Evolutionary conservation across 148 eudicot genomes (phyloP).

Genomic region (Linanthus parryae): DNA sequence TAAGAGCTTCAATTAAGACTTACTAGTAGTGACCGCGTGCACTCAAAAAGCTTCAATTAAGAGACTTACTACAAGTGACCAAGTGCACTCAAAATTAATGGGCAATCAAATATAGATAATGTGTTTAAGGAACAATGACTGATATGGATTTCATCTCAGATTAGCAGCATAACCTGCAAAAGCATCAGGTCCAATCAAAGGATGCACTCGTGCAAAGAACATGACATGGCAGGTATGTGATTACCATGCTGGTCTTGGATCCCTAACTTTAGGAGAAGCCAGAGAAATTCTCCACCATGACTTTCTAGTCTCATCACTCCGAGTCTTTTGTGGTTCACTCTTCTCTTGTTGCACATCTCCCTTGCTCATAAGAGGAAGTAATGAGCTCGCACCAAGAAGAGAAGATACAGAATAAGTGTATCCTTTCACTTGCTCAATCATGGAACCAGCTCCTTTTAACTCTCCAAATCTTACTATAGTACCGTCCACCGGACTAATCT

Average conservation of each 20-base stretch:
- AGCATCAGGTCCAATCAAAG: too few species aligned
- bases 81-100: too few species aligned
- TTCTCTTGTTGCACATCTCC: slow-evolving; percentile 35
- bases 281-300: slow-evolving; percentile 92
- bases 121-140: too few species aligned
- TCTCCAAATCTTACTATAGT: slow-evolving; percentile 75
- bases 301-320: slow-evolving; percentile 31
- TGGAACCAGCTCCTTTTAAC: slow-evolving; percentile 66
- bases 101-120: too few species aligned
- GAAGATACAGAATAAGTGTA: slow-evolving; percentile 75
- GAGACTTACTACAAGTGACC: too few species aligned
- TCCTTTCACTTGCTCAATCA: slow-evolving; percentile 99
- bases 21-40: too few species aligned
- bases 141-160: too few species aligned
- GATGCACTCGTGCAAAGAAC: too few species aligned
- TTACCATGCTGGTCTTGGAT: slow-evolving; percentile 51
- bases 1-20: too few species aligned
- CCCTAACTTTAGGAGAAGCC: slow-evolving; percentile 78
- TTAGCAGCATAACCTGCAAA: too few species aligned
- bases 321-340: slow-evolving; percentile 20
- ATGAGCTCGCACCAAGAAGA: slow-evolving; percentile 70
- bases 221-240: not conserved
- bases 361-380: slow-evolving; percentile 44
- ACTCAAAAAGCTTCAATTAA: too few species aligned
- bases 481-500: slow-evolving; percentile 98